A percentile compares a stretch with the other conserved stretches of the same genome.
These are phyloP conservation scores for Pythium scleroteichum DNA, from an alignment of 352 stramenopile species.

Conservation along the genomic window DNA sequence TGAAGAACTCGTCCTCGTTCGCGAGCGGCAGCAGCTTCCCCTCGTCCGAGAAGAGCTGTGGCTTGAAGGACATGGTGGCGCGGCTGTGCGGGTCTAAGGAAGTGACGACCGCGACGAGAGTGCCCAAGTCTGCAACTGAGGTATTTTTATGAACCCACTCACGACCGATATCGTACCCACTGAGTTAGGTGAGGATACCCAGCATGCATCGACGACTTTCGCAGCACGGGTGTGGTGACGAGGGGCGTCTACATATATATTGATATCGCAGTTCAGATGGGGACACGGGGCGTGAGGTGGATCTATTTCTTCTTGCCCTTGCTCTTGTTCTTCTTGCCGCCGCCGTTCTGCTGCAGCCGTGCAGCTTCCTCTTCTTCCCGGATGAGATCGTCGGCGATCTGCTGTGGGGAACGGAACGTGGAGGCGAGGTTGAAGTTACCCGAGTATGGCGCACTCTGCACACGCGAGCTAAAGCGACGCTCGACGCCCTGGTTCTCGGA, in stretches of 20 bases:
- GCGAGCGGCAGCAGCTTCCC: slow-evolving; percentile 76
- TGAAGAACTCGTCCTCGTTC: slow-evolving; percentile 82
- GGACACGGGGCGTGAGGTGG: neutral
- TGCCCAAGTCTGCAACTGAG: no score
- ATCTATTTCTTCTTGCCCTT: slow-evolving; percentile 53
- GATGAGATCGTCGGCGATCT: slow-evolving; percentile 78
- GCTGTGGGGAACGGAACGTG: slow-evolving; percentile 73
- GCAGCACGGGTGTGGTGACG: neutral
- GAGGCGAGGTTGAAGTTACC: slow-evolving; percentile 54
- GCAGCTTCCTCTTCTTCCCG: slow-evolving; percentile 69
- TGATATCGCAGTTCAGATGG: slow-evolving; percentile 5
- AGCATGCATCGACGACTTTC: no score
- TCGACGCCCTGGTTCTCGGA: slow-evolving; percentile 85
- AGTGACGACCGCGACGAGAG: no score
- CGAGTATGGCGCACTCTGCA: slow-evolving; percentile 33
- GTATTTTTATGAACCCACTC: no score
- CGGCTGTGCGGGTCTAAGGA: no score
- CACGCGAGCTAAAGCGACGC: slow-evolving; percentile 78
- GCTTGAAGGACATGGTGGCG: slow-evolving; percentile 66
- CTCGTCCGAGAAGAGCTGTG: slow-evolving; percentile 70
- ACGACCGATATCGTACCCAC: no score
- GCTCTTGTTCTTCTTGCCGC: slow-evolving; percentile 57
- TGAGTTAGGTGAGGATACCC: no score
- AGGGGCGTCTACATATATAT: slow-evolving; percentile 17
- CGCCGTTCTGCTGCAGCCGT: slow-evolving; percentile 25